Evolutionary conservation across 2,329 filamentous ascomycete species (phyloP), one percentile per base, ranked within the genome.

Genomic region (Botryotinia convoluta): DNA sequence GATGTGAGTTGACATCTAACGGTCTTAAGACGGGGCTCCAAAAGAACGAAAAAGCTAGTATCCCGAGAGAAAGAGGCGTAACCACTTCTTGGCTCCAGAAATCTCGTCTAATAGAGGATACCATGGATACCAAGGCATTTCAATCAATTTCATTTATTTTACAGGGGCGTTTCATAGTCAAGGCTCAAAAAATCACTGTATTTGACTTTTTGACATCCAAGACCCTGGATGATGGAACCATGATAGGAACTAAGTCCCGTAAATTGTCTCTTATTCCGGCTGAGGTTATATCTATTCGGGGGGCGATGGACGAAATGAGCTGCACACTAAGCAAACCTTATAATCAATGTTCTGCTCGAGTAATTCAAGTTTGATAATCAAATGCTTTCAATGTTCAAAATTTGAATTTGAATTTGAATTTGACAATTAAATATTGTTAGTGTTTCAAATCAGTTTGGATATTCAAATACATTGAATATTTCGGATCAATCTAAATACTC

Each of bases 181-280:
- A 22, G 61, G 42, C 29, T 26, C 37, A 18, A 29, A 62, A 62
- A 42, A 42, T 63, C 37, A 42, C 14, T 29, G 37, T 29, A 63
- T 63, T 63, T 63, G 39, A 44, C 26, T 63, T 63, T 62, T 44
- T 44, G n/a, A 42, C 61, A 39, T 57, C n/a, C 61, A 29, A 44
- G 61, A 16, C 61, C 37, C n/a, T 42, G 14, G 39, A 64, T 45
- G 32, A 39, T 61, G n/a, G n/a, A 54, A 67, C 45, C 51, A 54
- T n/a, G 26, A 54, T 54, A 54, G 48, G 48, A 54, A 54, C 5
- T 7, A 16, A 48, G 32, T 51, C n/a, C 14, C 48, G 26, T 51
- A 32, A n/a, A 22, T 29, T 32, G 8, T 64, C 10, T 32, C 12
- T 54, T 26, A 39, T 14, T 54, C 35, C 45, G 45, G n/a, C n/a